phyloP scores from a whole-genome alignment of 2,329 filamentous ascomycete species.

The Trichoderma breve region DNA sequence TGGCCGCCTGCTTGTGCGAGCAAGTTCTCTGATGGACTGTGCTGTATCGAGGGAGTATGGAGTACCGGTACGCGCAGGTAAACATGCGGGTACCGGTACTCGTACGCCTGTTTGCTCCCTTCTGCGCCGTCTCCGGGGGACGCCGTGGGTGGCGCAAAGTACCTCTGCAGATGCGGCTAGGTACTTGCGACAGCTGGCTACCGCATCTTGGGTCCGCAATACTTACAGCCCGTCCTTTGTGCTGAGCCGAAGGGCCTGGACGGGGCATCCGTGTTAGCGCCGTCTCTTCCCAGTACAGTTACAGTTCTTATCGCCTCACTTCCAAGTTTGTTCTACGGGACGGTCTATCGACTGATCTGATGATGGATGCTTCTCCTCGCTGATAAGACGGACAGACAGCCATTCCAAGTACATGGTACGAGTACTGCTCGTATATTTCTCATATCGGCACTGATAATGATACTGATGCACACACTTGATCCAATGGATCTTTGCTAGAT shows the following conservation, averaged over 20 bases:
- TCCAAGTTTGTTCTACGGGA: not conserved
- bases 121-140: not conserved
- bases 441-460: too few species aligned
- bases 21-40: not conserved
- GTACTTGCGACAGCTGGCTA: not conserved
- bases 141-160: not conserved
- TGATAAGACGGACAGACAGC: not conserved
- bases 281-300: not conserved
- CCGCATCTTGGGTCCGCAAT: not conserved
- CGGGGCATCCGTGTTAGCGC: not conserved
- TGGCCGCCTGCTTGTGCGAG: not conserved
- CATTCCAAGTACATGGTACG: not conserved
- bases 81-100: not conserved
- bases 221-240: not conserved
- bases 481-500: too few species aligned
- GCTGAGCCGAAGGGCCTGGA: not conserved
- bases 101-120: not conserved
- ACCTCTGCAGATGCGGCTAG: not conserved
- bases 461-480: too few species aligned
- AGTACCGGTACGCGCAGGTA: not conserved
- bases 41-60: too few species aligned
- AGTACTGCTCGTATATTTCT: not conserved
- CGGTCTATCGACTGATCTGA: not conserved
- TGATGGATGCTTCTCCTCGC: not conserved
- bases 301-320: conserved; percentile 4